Percentiles rank a stretch among this genome's conserved stretches.
phyloP scores from a whole-genome alignment of 73 alveolate genomes.

The Stentor roeselii region DNA sequence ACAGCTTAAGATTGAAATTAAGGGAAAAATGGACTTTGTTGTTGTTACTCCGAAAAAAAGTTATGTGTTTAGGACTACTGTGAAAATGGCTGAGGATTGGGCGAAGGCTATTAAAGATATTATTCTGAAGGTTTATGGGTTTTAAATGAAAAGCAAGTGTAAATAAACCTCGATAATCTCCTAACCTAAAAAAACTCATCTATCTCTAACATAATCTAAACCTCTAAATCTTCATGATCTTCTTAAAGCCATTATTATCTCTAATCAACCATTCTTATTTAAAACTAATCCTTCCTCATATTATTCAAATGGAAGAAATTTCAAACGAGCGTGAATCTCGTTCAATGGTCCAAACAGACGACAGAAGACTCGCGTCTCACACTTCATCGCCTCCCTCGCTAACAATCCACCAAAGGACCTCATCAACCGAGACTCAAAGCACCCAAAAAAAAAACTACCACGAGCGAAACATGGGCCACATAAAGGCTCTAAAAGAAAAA shows the following conservation, averaged over 20 bases:
- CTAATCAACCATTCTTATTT: no score
- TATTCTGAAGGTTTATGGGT: neutral
- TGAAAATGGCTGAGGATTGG: constrained; percentile 31
- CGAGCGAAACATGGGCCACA: constrained; percentile 4
- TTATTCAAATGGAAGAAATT: no score
- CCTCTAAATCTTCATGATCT: no score
- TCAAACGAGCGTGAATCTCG: neutral
- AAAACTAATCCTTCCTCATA: no score
- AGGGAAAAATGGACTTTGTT: constrained; percentile 36
- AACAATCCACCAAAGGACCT: neutral
- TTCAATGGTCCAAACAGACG: neutral
- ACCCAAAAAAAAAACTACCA: neutral
- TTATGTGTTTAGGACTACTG: constrained; percentile 25
- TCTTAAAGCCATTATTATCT: no score
- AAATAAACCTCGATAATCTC: no score
- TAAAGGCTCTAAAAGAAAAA: constrained; percentile 18
- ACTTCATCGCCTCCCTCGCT: constrained; percentile 17
- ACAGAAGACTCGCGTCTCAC: neutral
- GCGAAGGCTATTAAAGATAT: constrained; percentile 21
- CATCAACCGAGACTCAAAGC: neutral
- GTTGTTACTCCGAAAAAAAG: constrained; percentile 34
- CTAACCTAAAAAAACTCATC: no score
- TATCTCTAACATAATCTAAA: no score
- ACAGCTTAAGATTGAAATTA: constrained; percentile 30
- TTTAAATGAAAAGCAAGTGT: no score